Base-by-base conservation (phyloP, 2,329 filamentous ascomycete genomes). In the Alternaria atra region DNA sequence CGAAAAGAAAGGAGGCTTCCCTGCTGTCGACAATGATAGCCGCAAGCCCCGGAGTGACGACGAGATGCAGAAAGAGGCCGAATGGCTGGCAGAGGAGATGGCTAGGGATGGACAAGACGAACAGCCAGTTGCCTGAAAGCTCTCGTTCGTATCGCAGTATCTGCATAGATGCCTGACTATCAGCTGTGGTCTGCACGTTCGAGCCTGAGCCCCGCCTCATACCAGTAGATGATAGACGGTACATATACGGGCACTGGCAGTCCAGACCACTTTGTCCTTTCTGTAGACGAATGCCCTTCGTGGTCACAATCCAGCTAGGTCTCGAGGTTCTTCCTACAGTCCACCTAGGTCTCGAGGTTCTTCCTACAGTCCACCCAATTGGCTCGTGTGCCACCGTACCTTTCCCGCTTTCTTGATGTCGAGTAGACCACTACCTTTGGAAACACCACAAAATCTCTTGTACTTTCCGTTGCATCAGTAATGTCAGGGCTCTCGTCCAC, bases 21-120 rank as follows among this genome's bases (percentile, higher is more conserved):
- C 90, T 0, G 84, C 83, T 39, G 88, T 93, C 9, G 91, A 94
- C 79, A 86, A 87, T 55, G 85, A 86, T 63, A 85, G 80, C 55
- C 75, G 94, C 68, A 82, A 84, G 76, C 84, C 91, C 6, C 86
- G 93, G 76, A 86, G 80, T 23, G 85, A 86, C 77, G 89, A 89
- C 69, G 91, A 92, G 73, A 97, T 98, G 94, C 83, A 84, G 64
- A 84, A 83, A 9, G 94, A 97, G 83, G 93, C 93, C 9, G 83
- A 85, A 67, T 82, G 85, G 82, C 88, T 94, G 71, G 86, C 85
- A 58, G 73, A 74, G 47, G 83, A 86, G 77, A 84, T 87, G 77
- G 80, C 79, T 63, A 32, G 13, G 32, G 43, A 58, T 30, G 34
- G n/a, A 35, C 32, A 50, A 30, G 54, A 47, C 17, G 25, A 39